Conservation (phyloP, 2,329 filamentous ascomycete genomes). For the Colletotrichum tropicale region DNA sequence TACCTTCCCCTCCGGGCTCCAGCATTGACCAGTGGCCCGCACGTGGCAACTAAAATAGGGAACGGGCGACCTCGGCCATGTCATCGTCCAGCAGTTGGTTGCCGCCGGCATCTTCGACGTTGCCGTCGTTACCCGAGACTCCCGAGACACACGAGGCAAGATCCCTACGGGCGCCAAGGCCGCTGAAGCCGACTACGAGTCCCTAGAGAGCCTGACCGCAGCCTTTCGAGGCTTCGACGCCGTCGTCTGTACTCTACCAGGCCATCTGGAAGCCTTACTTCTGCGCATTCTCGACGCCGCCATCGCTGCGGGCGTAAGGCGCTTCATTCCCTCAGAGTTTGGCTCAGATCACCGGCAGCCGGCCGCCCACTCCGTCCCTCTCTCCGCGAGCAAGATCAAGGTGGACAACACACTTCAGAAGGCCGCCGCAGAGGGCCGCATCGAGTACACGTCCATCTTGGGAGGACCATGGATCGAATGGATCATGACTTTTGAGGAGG, state of each 20-base stretch:
- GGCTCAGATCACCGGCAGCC: slow-evolving; percentile 28
- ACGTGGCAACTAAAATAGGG: background rate
- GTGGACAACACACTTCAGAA: background rate
- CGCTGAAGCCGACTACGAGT: slow-evolving; percentile 36
- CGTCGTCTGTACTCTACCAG: slow-evolving; percentile 51
- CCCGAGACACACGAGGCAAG: slow-evolving; percentile 38
- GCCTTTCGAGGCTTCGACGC: slow-evolving; percentile 62
- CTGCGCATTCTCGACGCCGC: slow-evolving; percentile 54
- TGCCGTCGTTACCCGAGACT: slow-evolving; percentile 36
- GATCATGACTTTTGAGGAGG: background rate
- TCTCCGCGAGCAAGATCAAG: slow-evolving; percentile 22
- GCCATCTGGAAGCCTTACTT: slow-evolving; percentile 45
- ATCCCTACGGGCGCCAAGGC: slow-evolving; percentile 32
- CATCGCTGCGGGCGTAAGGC: slow-evolving; percentile 54
- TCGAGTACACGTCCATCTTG: slow-evolving; percentile 38
- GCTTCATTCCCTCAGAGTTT: slow-evolving; percentile 59
- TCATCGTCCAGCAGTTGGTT: slow-evolving; percentile 31
- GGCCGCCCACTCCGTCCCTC: slow-evolving; percentile 15
- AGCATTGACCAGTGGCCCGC: background rate
- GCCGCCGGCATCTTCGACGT: slow-evolving; percentile 35
- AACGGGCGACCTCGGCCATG: slow-evolving; percentile 36
- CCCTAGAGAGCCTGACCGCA: slow-evolving; percentile 47
- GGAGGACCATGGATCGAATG: slow-evolving; percentile 45
- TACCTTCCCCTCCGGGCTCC: background rate
- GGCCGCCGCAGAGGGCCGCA: slow-evolving; percentile 1